A percentile compares a stretch with the other conserved stretches of the same genome.
phyloP scores from a whole-genome alignment of 768 basidiomycete species.

The Rhodotorula babjevae region DNA sequence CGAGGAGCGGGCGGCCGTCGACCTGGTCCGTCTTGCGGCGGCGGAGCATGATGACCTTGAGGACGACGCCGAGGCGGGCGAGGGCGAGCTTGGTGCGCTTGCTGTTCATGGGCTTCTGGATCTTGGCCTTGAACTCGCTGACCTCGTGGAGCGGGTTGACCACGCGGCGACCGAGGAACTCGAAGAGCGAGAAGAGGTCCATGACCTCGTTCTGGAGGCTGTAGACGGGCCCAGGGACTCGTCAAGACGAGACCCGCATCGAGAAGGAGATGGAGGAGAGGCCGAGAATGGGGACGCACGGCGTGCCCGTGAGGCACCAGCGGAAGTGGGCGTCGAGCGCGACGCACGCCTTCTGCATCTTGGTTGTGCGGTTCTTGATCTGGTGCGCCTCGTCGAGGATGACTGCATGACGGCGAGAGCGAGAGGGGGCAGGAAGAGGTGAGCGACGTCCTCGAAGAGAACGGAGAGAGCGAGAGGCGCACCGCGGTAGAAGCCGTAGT shows the following conservation, averaged over 20 bases:
- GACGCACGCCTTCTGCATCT: conserved; percentile 62
- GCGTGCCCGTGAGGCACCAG: conserved; percentile 82
- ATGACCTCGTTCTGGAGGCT: conserved; percentile 72
- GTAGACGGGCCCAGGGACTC: neutral
- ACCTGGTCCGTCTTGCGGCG: conserved; percentile 67
- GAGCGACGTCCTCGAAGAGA: neutral
- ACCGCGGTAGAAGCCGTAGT: conserved; percentile 83
- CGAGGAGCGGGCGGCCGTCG: conserved; percentile 70
- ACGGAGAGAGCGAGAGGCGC: conserved; percentile 15
- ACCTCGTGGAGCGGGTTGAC: conserved; percentile 74
- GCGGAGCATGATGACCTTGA: conserved; percentile 82
- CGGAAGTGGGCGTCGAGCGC: conserved; percentile 70
- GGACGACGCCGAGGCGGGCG: conserved; percentile 57
- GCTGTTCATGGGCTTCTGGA: conserved; percentile 71
- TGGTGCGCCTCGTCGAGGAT: conserved; percentile 81
- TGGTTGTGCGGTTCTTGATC: conserved; percentile 78
- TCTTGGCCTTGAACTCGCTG: conserved; percentile 70
- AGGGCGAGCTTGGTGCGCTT: conserved; percentile 52
- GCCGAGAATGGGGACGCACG: conserved; percentile 11
- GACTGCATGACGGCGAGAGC: conserved; percentile 1
- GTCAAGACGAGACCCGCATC: too few relatives aligned
- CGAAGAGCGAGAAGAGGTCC: conserved; percentile 81
- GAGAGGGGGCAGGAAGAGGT: too few relatives aligned
- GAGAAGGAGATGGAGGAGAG: too few relatives aligned
- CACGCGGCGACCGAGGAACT: conserved; percentile 62